Evolutionary conservation across 1,284 basidiomycete species (phyloP), one percentile per base, ranked within the genome.

Genomic region (Waitea zeae): DNA sequence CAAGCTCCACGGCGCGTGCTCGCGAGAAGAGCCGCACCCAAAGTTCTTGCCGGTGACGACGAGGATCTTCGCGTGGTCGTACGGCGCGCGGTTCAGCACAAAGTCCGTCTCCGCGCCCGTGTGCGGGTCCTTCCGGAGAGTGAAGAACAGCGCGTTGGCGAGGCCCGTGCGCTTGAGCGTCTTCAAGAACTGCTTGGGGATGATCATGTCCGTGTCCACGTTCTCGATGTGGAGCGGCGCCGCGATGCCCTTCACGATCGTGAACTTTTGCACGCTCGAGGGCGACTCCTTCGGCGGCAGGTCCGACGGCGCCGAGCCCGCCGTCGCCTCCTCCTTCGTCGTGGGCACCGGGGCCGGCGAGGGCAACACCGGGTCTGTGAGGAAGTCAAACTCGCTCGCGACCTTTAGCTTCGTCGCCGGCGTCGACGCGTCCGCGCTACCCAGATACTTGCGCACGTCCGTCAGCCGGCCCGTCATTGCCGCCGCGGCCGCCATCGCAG

Each of bases 131-230:
- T 77, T 82, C 32, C 92, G 75, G 36, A 89, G 62, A 15, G 82
- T 73, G 53, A 69, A 86, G 64, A 96, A 96, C 36, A 95, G 61
- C 11, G 84, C 88, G 39, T 80, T 63, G n/a, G 84, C 84, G 36
- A 96, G 68, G 36, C 90, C 90, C 15, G 89, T 93, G 38, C 92
- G 73, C 59, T 93, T 89, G 44, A 96, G 60, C 4, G 89, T 93
- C 61, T 95, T 96, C 55, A 96, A 60, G 64, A 93, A 96, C 52
- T 89, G 84, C 52, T 92, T 92, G 4, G 90, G 92, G 49, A 95
- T 93, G 53, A 96, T 93, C 78, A 87, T 89, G 52, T 96, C 92
- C 35, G 90, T 96, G 56, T 96, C 90, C 42, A 95, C 79, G 50
- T 96, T 96, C 47, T 86, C 76, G 40, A 89, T 83, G 54, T 83